A percentile compares a stretch with the other conserved stretches of the same genome.
Evolutionary conservation across 2,329 filamentous ascomycete genomes (phyloP).

Genomic region (Exophiala aquamarina): DNA sequence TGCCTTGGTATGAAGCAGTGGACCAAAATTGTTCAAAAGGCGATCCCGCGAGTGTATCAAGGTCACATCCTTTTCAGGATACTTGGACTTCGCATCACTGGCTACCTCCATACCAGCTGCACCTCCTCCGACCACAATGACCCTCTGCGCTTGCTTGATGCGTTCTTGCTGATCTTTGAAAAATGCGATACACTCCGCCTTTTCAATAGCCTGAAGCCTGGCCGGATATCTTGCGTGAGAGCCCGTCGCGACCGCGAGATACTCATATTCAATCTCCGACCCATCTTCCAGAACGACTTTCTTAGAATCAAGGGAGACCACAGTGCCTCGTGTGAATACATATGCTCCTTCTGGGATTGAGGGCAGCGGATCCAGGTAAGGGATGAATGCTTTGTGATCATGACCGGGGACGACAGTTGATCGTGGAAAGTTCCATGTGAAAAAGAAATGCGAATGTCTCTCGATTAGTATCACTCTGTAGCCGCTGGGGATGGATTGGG

Average conservation of each 20-base stretch:
- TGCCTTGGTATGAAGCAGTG: slow-evolving; percentile 17
- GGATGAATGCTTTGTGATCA: slow-evolving; percentile 61
- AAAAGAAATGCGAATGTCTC: slow-evolving; percentile 62
- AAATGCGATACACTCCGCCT: slow-evolving; percentile 13
- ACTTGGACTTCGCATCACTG: slow-evolving; percentile 49
- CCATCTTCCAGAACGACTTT: slow-evolving; percentile 45
- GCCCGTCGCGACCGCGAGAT: slow-evolving; percentile 60
- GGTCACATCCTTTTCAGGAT: slow-evolving; percentile 48
- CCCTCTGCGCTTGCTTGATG: slow-evolving; percentile 45
- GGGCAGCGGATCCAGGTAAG: slow-evolving; percentile 50
- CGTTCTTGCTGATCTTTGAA: slow-evolving; percentile 29
- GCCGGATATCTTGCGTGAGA: slow-evolving; percentile 31
- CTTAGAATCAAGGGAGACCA: slow-evolving; percentile 37
- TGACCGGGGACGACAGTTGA: slow-evolving; percentile 58
- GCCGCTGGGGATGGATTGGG: slow-evolving; percentile 49
- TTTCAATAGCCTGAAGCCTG: slow-evolving; percentile 11
- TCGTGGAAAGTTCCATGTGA: slow-evolving; percentile 60
- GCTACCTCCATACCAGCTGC: slow-evolving; percentile 54
- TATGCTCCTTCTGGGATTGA: slow-evolving; percentile 37
- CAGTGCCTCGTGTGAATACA: slow-evolving; percentile 46
- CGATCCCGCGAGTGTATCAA: slow-evolving; percentile 48
- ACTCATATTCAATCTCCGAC: slow-evolving; percentile 53
- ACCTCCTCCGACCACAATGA: slow-evolving; percentile 49
- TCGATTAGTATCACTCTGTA: slow-evolving; percentile 59
- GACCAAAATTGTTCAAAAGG: slow-evolving; percentile 26